Base-by-base conservation (phyloP, 305 asterid genomes). In the Fraxinus baroniana region DNA sequence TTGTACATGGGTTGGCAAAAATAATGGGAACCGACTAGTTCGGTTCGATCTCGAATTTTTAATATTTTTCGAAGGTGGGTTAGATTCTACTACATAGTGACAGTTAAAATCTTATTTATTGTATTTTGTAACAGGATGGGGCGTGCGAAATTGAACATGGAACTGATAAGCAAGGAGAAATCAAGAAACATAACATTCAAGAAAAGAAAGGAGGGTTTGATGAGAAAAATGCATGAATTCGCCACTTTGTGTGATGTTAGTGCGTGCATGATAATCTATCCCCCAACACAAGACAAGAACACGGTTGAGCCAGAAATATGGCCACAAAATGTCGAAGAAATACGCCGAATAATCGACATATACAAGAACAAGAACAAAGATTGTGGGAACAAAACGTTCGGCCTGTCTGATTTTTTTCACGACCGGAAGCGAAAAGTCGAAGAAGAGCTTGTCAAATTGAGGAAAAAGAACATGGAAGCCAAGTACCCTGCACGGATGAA, bases 71-170 rank as follows among this genome's bases (percentile, higher is more conserved):
- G 3, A 39, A 39, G 1, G 49, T 39, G 49, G 15, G 10, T 39
- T 39, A 8, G 46, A 44, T 3, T 10, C 26, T 24, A 24, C 26
- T 24, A 28, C 30, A 13, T 39, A 1, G 0, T 39, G 12, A 46
- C 0, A 0, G 71, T 8, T 62, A 62, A 62, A 62, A 22, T 22
- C 33, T 62, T 62, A 0, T 62, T 0, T 22, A 62, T 24, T 62
- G 33, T 7, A 62, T 22, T 20, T 7, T 22, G 30, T 22, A 1
- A 20, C 1, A 33, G 80, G 57, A 92, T 92, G 97, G 95, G 95
- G 3, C 86, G 94, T 2, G 93, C 93, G 13, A 94, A 90, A 78
- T 9, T 92, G 81, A 90, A 87, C 71, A 89, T 92, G 95, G 91
- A 92, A 33, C 77, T 89, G 4, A 91, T 89, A 1, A 68, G 30